Evolutionary conservation across 2,329 filamentous ascomycete species (phyloP).

Genomic region (Scedosporium boydii): DNA sequence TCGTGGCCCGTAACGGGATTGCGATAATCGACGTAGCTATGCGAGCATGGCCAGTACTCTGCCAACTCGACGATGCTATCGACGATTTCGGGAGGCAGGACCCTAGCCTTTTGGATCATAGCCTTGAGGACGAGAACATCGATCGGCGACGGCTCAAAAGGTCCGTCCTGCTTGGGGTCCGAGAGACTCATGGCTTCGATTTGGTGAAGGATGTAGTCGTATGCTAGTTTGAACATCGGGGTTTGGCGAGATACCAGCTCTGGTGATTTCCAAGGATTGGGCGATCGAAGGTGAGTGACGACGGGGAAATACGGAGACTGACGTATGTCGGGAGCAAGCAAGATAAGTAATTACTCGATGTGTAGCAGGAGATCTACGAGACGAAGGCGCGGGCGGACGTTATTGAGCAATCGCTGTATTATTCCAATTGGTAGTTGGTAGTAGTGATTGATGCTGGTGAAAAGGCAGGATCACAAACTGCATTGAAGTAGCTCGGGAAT

Average conservation of each 20-base stretch:
- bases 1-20: neutral
- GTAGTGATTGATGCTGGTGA: too few species aligned
- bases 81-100: constrained; percentile 44
- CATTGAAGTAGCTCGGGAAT: too few species aligned
- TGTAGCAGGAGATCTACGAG: too few species aligned
- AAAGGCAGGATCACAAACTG: too few species aligned
- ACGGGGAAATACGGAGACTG: neutral
- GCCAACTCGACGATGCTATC: constrained; percentile 48
- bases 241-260: neutral
- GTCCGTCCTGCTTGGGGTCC: constrained; percentile 16
- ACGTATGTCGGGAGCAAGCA: neutral
- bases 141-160: constrained; percentile 25
- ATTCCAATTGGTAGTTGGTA: too few species aligned
- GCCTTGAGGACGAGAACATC: constrained; percentile 41
- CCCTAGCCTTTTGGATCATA: constrained; percentile 32
- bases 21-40: constrained; percentile 19
- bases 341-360: too few species aligned
- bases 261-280: neutral
- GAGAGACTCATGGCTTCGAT: neutral
- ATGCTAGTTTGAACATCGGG: neutral
- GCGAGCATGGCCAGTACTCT: constrained; percentile 52
- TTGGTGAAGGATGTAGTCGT: neutral
- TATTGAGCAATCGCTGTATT: too few species aligned
- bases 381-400: too few species aligned
- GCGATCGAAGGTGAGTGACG: neutral